Base-by-base conservation (phyloP, 345 rosid species). In the Noccaea caerulescens region DNA sequence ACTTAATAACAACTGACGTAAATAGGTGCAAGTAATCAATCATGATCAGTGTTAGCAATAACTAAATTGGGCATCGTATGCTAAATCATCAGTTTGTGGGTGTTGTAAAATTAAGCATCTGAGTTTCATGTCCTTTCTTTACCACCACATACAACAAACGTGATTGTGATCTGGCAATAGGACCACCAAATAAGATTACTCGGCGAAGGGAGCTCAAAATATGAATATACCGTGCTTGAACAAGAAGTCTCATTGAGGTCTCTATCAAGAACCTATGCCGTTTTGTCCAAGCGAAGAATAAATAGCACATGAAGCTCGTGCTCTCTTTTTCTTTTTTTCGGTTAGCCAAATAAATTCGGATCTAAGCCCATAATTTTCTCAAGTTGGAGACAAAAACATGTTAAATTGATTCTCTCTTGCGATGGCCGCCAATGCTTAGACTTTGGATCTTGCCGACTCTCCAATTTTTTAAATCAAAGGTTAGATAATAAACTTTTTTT, bases 191-290 rank as follows among this genome's bases (percentile, higher is more conserved):
- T 30, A 46, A 65, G 52, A 63, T 39, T 44, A 36, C 16, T 54
- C 41, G 4, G 56, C 69, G 0, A 36, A 44, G 0, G 47, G 8
- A 33, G 66, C 20, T 66, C 55, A 43, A 51, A 7, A 33, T 32
- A 58, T 59, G 10, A 12, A 27, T 42, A 53, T 8, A 58, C 51
- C 73, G 59, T 75, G 74, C 75, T 62, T 60, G 43, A 2, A 33
- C 43, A 37, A 75, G 39, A 61, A 37, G 63, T 30, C 65, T 69
- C 33, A 37, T 44, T 61, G 41, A 68, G 38, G 59, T 69, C 70
- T 55, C 30, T 55, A 16, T 75, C 79, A 54, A 69, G 79, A 61
- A 75, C 47, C 73, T 3, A 69, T 62, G 27, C 79, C 20, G n/a
- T 69, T 54, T 55, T 38, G 36, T 60, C 43, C 52, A 25, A 47